Evolutionary conservation across 805 yeast species (phyloP), one percentile per base, ranked within the genome.

Genomic region (Maudiozyma turicensis): DNA sequence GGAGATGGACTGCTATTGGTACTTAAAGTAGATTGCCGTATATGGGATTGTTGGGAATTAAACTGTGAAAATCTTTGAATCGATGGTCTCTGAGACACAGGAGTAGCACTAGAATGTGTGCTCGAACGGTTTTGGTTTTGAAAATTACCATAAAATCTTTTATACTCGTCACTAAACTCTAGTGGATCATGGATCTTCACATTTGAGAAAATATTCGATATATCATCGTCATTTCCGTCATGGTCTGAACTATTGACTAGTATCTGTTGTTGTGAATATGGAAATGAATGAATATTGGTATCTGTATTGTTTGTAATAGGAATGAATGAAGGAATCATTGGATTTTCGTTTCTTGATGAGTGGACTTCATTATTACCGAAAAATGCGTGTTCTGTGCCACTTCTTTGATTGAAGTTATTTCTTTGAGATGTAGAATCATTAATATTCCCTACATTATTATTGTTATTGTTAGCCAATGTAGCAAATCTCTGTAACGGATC

Each of bases 101-200:
- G 37, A 34, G 37, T 20, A 20, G 26, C 26, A 20, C 4, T 20
- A 20, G 26, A 20, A 20, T 20, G 26, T 20, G 26, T 20, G 4
- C 26, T 20, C 4, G 26, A 20, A 20, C 26, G 3, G 26, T 32
- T 10, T 33, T 32, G 45, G 7, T 45, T 50, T 30, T 51, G 47
- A 44, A 57, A 63, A 50, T 61, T 46, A 5, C 54, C 48, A 51
- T 65, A 65, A 39, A 58, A 43, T 20, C 44, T 53, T 47, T 62
- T 62, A 47, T 65, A 65, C 34, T 58, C 61, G 13, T 55, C 48
- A 41, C 59, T 54, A 42, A 62, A 62, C 50, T 63, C 67, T 46
- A 59, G 20, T 11, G 63, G 63, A 47, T 65, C 69, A 5, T 55
- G 54, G 7, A 65, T 50, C 20, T 52, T 50, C 57, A 65, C 58